phyloP scores from a whole-genome alignment of 2,329 filamentous ascomycete genomes.

The Colletotrichum magnum region DNA sequence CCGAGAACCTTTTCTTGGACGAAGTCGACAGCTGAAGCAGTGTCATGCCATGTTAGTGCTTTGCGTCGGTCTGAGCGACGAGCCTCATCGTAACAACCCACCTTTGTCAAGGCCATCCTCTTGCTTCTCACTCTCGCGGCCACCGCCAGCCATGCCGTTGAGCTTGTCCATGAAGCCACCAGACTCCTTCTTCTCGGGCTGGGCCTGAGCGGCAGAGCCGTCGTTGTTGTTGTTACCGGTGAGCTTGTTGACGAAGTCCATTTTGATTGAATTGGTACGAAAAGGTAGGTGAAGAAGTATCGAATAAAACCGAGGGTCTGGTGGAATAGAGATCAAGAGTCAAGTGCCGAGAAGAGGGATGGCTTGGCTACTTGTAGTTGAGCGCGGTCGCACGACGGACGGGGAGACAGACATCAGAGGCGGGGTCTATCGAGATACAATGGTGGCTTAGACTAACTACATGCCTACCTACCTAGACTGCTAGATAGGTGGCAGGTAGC shows the following conservation, averaged over 20 bases:
- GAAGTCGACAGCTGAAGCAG: conserved; percentile 76
- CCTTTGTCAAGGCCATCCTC: conserved; percentile 89
- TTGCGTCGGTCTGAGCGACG: neutral
- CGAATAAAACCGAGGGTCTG: neutral
- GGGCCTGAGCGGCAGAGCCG: conserved; percentile 43
- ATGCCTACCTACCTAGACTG: neutral
- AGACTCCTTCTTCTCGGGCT: conserved; percentile 52
- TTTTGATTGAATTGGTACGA: conserved; percentile 47
- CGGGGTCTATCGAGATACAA: conserved; percentile 27
- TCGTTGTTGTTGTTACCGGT: conserved; percentile 55
- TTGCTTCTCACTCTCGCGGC: conserved; percentile 82
- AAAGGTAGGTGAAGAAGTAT: neutral
- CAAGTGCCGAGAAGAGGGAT: conserved; percentile 11
- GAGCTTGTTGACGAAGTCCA: conserved; percentile 71
- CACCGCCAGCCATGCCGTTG: conserved; percentile 80
- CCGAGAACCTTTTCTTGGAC: conserved; percentile 83
- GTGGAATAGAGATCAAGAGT: neutral
- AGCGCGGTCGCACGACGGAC: conserved; percentile 19
- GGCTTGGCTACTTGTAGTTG: conserved; percentile 37
- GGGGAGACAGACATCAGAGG: conserved; percentile 30
- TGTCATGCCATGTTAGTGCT: neutral
- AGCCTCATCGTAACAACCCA: conserved; percentile 48
- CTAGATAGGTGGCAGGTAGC: no score
- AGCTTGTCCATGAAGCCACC: conserved; percentile 78
- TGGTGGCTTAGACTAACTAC: conserved; percentile 37